Base-by-base conservation (phyloP, 2,329 filamentous ascomycete species). In the Alternaria gaisen region DNA sequence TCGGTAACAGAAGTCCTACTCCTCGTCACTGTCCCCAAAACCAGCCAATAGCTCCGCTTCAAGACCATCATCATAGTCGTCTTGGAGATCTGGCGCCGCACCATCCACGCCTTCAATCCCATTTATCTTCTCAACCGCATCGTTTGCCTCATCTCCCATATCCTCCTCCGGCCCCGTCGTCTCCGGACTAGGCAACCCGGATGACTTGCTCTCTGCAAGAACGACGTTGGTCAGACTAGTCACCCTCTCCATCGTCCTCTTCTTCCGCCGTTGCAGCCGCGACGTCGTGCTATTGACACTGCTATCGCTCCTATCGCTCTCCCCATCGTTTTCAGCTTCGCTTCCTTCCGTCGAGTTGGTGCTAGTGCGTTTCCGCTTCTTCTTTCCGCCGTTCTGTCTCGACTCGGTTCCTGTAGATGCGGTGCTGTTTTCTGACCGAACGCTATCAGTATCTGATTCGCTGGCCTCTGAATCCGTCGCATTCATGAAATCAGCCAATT, bases 401-500 rank as follows among this genome's bases (percentile, higher is more conserved):
- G 63, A 52, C 11, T 75, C 73, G 20, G 69, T 24, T 6, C 11
- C 11, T 42, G 40, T 12, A 12, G 40, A 42, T 3, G 40, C 50
- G 6, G 66, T 69, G 67, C 75, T 75, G 20, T 64, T 67, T 10
- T 78, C 73, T 0, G 77, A 78, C 1, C 64, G 67, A 16, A 74
- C 70, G 48, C 76, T 76, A 34, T 80, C 74, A 11, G 75, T 70
- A 44, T 75, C 76, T 8, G 73, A 75, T 4, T 69, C 69, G 43
- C 67, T 68, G 18, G 70, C 71, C 5, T 77, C 78, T 1, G 77
- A 77, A 10, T 79, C 79, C 5, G 76, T 71, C 34, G 77, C 76
- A 42, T 85, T 86, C 67, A 95, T 80, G 67, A 95, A 94, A 46
- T 92, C 91, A 14, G 86, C 87, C 10, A 96, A 81, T 71, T 96